Conservation (phyloP, 305 asterid genomes). For the Fraxinus velutina region DNA sequence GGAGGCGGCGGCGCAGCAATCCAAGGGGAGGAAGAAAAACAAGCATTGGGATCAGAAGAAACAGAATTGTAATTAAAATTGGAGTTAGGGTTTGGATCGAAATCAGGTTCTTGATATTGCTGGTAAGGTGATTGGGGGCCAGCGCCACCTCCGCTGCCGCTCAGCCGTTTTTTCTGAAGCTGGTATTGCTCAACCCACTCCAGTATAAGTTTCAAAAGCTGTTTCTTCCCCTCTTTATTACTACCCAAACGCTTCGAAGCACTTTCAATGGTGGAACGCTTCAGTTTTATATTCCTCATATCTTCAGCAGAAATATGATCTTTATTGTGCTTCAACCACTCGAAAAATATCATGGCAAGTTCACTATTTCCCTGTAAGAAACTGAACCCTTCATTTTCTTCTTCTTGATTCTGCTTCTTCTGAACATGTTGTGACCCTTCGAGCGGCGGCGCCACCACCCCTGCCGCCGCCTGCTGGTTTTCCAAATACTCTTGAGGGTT, state of each 20-base stretch:
- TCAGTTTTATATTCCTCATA: constrained; percentile 75
- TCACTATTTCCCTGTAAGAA: constrained; percentile 59
- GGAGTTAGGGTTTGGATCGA: constrained; percentile 33
- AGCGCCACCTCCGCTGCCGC: constrained; percentile 15
- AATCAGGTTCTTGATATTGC: constrained; percentile 28
- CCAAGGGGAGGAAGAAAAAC: constrained; percentile 37
- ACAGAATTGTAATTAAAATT: constrained; percentile 22
- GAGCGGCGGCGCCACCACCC: not conserved
- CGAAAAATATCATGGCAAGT: constrained; percentile 64
- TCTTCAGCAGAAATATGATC: constrained; percentile 79
- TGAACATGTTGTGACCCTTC: not conserved
- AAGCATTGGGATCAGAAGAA: constrained; percentile 31
- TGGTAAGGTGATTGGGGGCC: constrained; percentile 24
- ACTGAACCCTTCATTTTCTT: constrained; percentile 26
- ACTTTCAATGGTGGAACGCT: constrained; percentile 72
- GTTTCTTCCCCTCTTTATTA: constrained; percentile 68
- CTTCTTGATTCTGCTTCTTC: constrained; percentile 6
- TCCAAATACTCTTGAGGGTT: constrained; percentile 30
- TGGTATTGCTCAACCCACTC: constrained; percentile 81
- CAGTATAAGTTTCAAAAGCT: constrained; percentile 68
- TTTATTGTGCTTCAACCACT: constrained; percentile 83
- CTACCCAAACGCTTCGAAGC: constrained; percentile 76
- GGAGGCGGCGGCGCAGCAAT: constrained; percentile 9
- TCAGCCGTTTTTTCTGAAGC: constrained; percentile 56
- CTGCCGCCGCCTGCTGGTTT: constrained; percentile 13